Base-by-base conservation (phyloP, 2,329 filamentous ascomycete species). In the Phialocephala subalpina region DNA sequence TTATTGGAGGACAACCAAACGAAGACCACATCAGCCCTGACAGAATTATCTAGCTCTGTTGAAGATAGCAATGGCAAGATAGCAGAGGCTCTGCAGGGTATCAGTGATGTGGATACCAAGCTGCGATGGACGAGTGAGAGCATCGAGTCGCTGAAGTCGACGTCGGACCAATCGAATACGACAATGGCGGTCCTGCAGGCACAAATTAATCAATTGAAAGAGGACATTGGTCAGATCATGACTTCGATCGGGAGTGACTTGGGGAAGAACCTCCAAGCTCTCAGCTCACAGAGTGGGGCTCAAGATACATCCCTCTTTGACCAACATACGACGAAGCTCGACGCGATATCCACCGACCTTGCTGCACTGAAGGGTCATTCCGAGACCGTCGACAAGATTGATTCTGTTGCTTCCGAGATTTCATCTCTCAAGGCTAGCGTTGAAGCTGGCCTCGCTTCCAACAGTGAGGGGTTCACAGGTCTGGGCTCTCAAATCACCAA, bases 181-280 rank as follows among this genome's bases (percentile, higher is more conserved):
- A 69, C 65, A 18, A 69, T 65, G 11, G 64, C 72, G 2, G 70
- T 73, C 16, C 67, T 77, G 60, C 73, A 75, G 64, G 72, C 71
- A 45, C 73, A 76, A 59, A 60, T 77, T 38, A 74, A 77, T 53
- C 73, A 76, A 66, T 63, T 77, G 52, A 72, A 74, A 63, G 62
- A 63, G 11, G 74, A 76, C 64, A 67, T 75, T 35, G 72, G 67
- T 18, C 52, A 63, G 2, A 69, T 76, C 22, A 67, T 74, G 8
- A 66, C 70, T 36, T 63, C 70, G 22, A 64, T 76, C 27, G 71
- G 71, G 7, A 20, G 69, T n/a, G 70, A 73, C 58, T 62, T 75
- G 0, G 69, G 70, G 14, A 65, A 68, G 36, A 72, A 73, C 63
- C 59, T 74, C 20, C 67, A 73, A 49, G 58, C 55, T 16, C 69